Evolutionary conservation across 1,284 basidiomycete species (phyloP).

Genomic region (Porogramme epimiltina): DNA sequence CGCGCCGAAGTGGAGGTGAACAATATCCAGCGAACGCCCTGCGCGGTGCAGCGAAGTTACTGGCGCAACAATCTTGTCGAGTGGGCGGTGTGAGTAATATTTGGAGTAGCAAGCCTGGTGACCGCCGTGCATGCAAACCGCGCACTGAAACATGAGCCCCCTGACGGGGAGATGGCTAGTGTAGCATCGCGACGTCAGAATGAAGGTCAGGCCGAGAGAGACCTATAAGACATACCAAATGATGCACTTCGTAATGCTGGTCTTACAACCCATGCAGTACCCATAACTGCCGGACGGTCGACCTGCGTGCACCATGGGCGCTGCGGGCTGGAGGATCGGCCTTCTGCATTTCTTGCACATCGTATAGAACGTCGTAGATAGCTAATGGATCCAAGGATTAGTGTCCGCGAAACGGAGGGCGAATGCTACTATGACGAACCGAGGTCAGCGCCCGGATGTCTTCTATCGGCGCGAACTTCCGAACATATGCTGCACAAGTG

Average conservation of each 20-base stretch:
- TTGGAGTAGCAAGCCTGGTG: slow-evolving; percentile 72
- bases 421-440: slow-evolving; percentile 36
- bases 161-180: slow-evolving; percentile 72
- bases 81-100: slow-evolving; percentile 59
- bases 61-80: slow-evolving; percentile 34
- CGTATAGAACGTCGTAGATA: slow-evolving; percentile 69
- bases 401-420: slow-evolving; percentile 2
- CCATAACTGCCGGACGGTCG: slow-evolving; percentile 35
- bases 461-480: slow-evolving; percentile 58
- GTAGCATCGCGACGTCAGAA: slow-evolving; percentile 7
- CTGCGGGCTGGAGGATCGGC: slow-evolving; percentile 38
- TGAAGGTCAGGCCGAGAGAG: neutral
- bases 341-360: slow-evolving; percentile 69
- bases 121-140: slow-evolving; percentile 74
- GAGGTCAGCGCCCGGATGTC: slow-evolving; percentile 52
- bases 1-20: neutral
- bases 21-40: slow-evolving; percentile 4
- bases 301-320: slow-evolving; percentile 15
- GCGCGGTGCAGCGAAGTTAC: slow-evolving; percentile 7
- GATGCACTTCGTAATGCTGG: slow-evolving; percentile 53
- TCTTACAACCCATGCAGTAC: slow-evolving; percentile 57
- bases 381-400: slow-evolving; percentile 37
- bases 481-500: slow-evolving; percentile 67
- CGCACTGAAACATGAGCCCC: slow-evolving; percentile 67
- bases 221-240: slow-evolving; percentile 62